Conservation (phyloP, 2,329 filamentous ascomycete species). For the Ophiostoma pallidulum region DNA sequence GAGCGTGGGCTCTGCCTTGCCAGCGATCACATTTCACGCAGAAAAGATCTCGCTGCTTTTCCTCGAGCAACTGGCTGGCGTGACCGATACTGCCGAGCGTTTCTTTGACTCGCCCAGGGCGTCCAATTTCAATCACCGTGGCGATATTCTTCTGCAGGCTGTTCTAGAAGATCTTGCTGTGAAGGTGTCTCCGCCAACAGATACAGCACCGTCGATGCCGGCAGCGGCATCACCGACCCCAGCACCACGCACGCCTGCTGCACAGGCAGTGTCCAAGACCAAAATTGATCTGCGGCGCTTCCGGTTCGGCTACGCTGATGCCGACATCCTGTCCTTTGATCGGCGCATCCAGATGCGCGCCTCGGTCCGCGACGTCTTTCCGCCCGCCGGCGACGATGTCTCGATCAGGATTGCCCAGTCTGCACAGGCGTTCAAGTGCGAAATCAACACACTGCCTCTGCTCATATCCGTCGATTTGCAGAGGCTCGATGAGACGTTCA, state of each 20-base stretch:
- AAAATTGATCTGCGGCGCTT: constrained; percentile 47
- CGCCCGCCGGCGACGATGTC: constrained; percentile 48
- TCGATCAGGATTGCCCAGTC: constrained; percentile 42
- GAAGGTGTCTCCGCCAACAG: constrained; percentile 21
- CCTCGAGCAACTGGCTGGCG: constrained; percentile 43
- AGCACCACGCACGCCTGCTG: background rate
- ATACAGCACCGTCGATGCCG: constrained; percentile 17
- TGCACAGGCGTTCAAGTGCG: constrained; percentile 39
- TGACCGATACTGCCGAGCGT: constrained; percentile 41
- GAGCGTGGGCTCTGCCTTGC: constrained; percentile 18
- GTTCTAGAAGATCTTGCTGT: constrained; percentile 36
- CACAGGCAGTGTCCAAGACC: constrained; percentile 17
- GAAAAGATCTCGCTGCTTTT: constrained; percentile 46
- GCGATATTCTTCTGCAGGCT: constrained; percentile 44
- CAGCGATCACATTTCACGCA: constrained; percentile 35
- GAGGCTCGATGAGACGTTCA: constrained; percentile 74
- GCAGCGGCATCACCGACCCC: background rate
- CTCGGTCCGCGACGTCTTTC: constrained; percentile 50
- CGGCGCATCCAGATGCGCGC: constrained; percentile 46
- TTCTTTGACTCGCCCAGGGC: constrained; percentile 30
- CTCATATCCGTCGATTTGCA: constrained; percentile 68
- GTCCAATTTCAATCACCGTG: constrained; percentile 28
- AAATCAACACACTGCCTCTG: constrained; percentile 68
- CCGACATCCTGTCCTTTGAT: constrained; percentile 56
- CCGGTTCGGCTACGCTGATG: constrained; percentile 52